Evolutionary conservation across 2,329 filamentous ascomycete species (phyloP), one percentile per base, ranked within the genome.

Genomic region (Fonsecaea erecta): DNA sequence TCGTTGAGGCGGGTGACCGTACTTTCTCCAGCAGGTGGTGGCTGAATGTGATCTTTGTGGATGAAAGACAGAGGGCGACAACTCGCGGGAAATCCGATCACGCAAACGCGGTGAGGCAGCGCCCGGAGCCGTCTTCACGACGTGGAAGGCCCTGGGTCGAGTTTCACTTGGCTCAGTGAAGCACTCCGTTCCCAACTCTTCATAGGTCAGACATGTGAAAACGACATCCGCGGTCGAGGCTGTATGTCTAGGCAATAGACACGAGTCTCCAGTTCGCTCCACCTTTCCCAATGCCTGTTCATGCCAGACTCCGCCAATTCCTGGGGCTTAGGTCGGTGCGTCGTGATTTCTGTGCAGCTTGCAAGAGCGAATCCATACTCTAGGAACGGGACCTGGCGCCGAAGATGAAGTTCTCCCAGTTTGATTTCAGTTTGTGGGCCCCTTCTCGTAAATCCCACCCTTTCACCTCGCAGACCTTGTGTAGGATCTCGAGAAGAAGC

Each of bases 401-500:
- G 75, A 90, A 90, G 8, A 91, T 83, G 76, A 97, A 98, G 3
- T 83, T 81, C 60, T 83, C 84, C 85, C 92, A 98, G 74, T 98
- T 99, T 26, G 78, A 79, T 0, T 85, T 88, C 64, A 98, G 81
- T 62, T 77, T 84, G 71, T 77, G 80, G 1, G 92, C 84, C 0
- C 94, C 94, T 3, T 92, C 82, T 52, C 89, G 84, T 63, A 97
- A 76, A 0, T 77, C 75, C 94, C 95, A 98, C 1, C 85, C 88
- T 71, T 93, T 95, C 52, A 93, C 81, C 55, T 84, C 77, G 74
- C 94, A 97, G 4, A 98, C 85, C 66, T 84, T 86, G n/a, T 88
- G 82, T 62, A 90, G 87, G 67, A 93, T 89, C 52, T 90, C 85
- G 74, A 94, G 90, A 12, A 99, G 79, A 65, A 86, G 80, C 1